Base-by-base conservation (phyloP, 192 early-diverging fungal species). In the Backusella tuberculispora region DNA sequence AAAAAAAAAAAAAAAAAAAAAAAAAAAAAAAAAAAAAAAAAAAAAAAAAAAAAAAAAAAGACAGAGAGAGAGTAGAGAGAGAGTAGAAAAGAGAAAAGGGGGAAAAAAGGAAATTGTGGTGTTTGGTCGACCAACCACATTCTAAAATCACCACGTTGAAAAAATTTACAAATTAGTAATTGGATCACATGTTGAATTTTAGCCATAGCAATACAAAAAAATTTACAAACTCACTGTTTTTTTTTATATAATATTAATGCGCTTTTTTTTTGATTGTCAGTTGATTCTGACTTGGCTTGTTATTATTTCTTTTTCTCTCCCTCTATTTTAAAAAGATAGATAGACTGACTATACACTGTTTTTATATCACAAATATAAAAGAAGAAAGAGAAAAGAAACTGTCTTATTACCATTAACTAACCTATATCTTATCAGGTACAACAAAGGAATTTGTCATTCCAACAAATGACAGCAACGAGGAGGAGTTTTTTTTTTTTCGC, bases 1-100 rank as follows among this genome's bases (percentile, higher is more conserved):
- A 48, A 48, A 48, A 48, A 48, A 48, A 48, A 56, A 56, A 56
- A 56, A 56, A 56, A 60, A 60, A 60, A 24, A 24, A 26, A 24
- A 19, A 53, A 53, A 53, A 19, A 53, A 53, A 19, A 53, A 53
- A 53, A 53, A 19, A 19, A 19, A 19, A 53, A 53, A 53, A 64
- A 37, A 38, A 65, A 38, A 65, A 38, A 64, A 14, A 24, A 29
- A 29, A 29, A 64, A 64, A 64, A 21, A 38, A 38, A 5, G 15
- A 38, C 60, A 64, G 48, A 53, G 17, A 53, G 17, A 19, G 17
- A 53, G 6, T 15, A 63, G 7, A 3, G 24, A 26, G 13, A 26
- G 3, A 34, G 26, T 14, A 63, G 7, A 63, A 63, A 63, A 65
- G 26, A 65, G 17, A 65, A 2, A 65, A 37, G 34, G 14, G 60